Base-by-base conservation (phyloP, 2,329 filamentous ascomycete species). In the Fusarium staphyleae region DNA sequence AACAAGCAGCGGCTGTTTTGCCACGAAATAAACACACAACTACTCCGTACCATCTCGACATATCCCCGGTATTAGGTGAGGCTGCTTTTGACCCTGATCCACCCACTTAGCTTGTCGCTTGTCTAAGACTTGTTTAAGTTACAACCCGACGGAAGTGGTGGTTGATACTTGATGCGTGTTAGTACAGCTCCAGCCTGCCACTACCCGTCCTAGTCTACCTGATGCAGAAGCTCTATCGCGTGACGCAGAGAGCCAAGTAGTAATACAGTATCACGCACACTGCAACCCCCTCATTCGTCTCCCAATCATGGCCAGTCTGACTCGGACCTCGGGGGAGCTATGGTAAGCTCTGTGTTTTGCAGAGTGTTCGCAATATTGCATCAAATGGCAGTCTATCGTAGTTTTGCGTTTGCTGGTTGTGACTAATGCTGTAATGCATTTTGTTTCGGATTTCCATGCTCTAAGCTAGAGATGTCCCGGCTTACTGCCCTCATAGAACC, bases 111-210 rank as follows among this genome's bases (percentile, higher is more conserved):
- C 44, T 48, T 48, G 40, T 48, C 36, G 48, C 37, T 49, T 37
- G 24, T 19, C 57, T 47, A 59, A 36, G 45, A 59, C 45, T 60
- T 53, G 14, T n/a, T n/a, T n/a, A n/a, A n/a, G n/a, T n/a, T n/a
- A n/a, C 32, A 33, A 28, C 30, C n/a, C n/a, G 30, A 28, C n/a
- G 42, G 29, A 26, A 18, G 11, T 13, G 13, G n/a, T 12, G 15
- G 14, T 4, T 16, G 12, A 19, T 49, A 28, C 51, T 30, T 49
- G 19, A 28, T 15, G 19, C 40, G 24, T 48, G 33, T 55, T 51
- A 28, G 42, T 55, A 40, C 30, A 32, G 14, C 15, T 28, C 18
- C 34, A 39, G 39, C 24, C 45, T 24, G 39, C 42, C 36, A 37
- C 29, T 32, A 48, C 36, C 29, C 18, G 34, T 41, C 45, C 35